Conservation (phyloP, 2,329 filamentous ascomycete species). For the Nemania serpens region DNA sequence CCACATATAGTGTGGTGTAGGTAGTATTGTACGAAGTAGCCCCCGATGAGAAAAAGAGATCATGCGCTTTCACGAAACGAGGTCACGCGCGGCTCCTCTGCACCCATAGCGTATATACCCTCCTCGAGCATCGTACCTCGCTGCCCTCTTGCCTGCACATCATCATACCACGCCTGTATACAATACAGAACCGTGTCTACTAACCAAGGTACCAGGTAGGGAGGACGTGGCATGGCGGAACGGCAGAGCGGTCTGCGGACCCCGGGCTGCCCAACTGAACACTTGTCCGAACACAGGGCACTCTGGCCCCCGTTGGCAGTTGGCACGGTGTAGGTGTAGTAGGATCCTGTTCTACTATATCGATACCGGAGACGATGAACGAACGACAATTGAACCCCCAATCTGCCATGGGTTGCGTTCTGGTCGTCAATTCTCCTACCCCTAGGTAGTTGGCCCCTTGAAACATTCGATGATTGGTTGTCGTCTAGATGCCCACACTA, state of each 20-base stretch:
- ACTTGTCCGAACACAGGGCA: conserved; percentile 15
- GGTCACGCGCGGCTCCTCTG: conserved; percentile 20
- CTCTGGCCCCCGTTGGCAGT: background rate
- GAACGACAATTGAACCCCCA: conserved; percentile 2
- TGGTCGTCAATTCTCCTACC: background rate
- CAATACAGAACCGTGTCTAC: no score
- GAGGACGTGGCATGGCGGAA: conserved; percentile 23
- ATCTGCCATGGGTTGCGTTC: background rate
- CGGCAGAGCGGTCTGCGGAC: conserved; percentile 19
- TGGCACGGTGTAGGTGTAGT: conserved; percentile 11
- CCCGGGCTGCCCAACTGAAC: conserved; percentile 19
- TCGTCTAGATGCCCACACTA: background rate
- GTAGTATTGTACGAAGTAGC: no score
- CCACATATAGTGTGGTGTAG: conserved; percentile 8
- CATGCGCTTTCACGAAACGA: conserved; percentile 24
- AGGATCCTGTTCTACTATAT: background rate
- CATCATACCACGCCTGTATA: no score
- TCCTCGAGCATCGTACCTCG: conserved; percentile 4
- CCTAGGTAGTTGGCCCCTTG: background rate
- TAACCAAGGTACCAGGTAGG: background rate
- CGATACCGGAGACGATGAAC: background rate
- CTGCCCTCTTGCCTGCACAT: conserved; percentile 5
- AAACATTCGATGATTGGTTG: no score
- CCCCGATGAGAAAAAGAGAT: conserved; percentile 30
- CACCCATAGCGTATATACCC: conserved; percentile 2